Evolutionary conservation across 768 basidiomycete species (phyloP), one percentile per base, ranked within the genome.

Genomic region (Rhodosporidiobolus sp.): DNA sequence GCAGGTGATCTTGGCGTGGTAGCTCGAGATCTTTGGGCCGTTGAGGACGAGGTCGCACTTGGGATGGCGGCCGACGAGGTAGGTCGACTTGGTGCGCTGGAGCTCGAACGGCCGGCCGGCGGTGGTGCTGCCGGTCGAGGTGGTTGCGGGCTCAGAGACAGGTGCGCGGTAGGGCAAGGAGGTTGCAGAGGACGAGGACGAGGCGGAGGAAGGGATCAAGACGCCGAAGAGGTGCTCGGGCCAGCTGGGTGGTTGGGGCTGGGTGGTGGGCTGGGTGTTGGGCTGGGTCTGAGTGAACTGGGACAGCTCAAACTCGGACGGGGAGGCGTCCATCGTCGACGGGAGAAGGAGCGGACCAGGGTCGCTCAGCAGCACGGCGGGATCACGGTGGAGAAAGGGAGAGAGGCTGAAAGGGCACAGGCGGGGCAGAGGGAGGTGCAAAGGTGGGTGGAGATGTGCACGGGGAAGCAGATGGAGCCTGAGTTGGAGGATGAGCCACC

Each of bases 271-370:
- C 46, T 75, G 74, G 17, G 74, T 69, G 24, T 65, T 57, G 10
- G 70, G 63, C 55, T 75, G 74, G 1, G 74, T 75, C 60, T 72
- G 70, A 1, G 65, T 66, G 64, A 62, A 63, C 38, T 65, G 70
- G 20, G 56, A 49, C 35, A 59, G 48, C 52, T 52, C 46, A 2
- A 53, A 60, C 38, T 70, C 63, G 43, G 34, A 35, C 8, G 52
- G 26, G 38, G 30, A 10, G 35, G 43, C 35, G 2, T 48, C 26
- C 52, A 53, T 53, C 3, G 52, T 26, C 5, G 26, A n/a, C 38
- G 38, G 8, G 38, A 43, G 38, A 43, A 43, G 38, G 38, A n/a
- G n/a, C n/a, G n/a, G n/a, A n/a, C n/a, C n/a, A 7, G 38, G 49
- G 49, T 19, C 49, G 49, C 49, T 43, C 38, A 43, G 38, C 38